A percentile compares a stretch with the other conserved stretches of the same genome.
Conservation (phyloP, 1,284 basidiomycete genomes). For the Trametes polyzona region DNA sequence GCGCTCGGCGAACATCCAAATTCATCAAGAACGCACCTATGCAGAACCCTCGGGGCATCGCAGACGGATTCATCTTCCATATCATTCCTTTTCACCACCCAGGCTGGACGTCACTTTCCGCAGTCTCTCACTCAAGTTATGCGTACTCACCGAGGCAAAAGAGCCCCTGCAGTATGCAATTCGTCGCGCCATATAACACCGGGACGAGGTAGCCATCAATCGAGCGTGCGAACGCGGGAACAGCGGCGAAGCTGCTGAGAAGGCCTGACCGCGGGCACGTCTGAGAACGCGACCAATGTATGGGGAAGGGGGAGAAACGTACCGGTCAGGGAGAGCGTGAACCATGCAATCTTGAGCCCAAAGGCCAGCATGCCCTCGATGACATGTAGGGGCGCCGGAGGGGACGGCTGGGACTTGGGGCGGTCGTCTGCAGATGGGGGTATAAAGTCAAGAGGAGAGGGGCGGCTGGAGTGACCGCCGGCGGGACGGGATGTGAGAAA, state of each 20-base stretch:
- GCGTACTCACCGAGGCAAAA: slow-evolving; percentile 45
- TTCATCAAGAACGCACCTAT: slow-evolving; percentile 42
- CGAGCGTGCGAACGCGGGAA: slow-evolving; percentile 46
- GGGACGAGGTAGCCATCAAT: slow-evolving; percentile 49
- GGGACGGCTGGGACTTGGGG: slow-evolving; percentile 15
- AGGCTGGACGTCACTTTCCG: neutral
- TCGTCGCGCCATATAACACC: slow-evolving; percentile 48
- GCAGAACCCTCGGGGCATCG: slow-evolving; percentile 62
- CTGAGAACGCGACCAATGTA: neutral
- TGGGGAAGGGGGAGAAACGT: slow-evolving; percentile 3
- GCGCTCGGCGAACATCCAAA: neutral
- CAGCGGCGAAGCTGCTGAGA: slow-evolving; percentile 49
- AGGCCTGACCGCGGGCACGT: slow-evolving; percentile 40
- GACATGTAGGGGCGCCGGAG: slow-evolving; percentile 21
- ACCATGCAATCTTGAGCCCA: slow-evolving; percentile 37
- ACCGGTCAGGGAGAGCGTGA: slow-evolving; percentile 38
- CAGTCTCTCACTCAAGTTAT: neutral
- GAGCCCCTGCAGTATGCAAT: slow-evolving; percentile 50
- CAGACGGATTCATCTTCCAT: slow-evolving; percentile 61
- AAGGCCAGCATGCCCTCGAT: slow-evolving; percentile 34
- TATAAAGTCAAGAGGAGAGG: slow-evolving; percentile 15
- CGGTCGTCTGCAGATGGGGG: slow-evolving; percentile 13
- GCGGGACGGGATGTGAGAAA: slow-evolving; percentile 17
- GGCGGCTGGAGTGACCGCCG: slow-evolving; percentile 9
- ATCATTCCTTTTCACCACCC: slow-evolving; percentile 56